These are phyloP conservation scores for Inga leiocalycina DNA, from an alignment of 306 rosid genomes.

Conservation along the genomic window DNA sequence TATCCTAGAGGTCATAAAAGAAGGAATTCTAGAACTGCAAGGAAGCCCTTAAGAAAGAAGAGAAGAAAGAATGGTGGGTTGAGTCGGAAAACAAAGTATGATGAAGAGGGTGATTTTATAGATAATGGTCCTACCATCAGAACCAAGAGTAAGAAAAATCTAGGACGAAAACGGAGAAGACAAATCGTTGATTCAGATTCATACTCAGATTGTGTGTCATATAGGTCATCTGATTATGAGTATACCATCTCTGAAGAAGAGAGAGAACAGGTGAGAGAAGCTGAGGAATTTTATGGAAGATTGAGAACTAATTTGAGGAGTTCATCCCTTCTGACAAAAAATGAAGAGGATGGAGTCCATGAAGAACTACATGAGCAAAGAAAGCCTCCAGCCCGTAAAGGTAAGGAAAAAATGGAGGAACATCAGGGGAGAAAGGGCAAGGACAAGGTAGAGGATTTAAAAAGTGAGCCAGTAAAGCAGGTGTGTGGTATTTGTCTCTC, in stretches of 20 bases:
- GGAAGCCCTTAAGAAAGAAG: constrained; percentile 65
- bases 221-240: constrained; percentile 69
- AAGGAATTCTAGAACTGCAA: constrained; percentile 53
- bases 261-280: constrained; percentile 95
- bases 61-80: constrained; percentile 49
- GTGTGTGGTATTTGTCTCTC: constrained; percentile 93
- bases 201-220: constrained; percentile 56
- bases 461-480: constrained; percentile 69
- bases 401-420: constrained; percentile 92
- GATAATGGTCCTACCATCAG: constrained; percentile 39
- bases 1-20: constrained; percentile 49
- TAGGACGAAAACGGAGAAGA: constrained; percentile 43
- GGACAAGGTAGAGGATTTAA: constrained; percentile 77
- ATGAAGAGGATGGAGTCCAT: constrained; percentile 38
- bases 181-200: constrained; percentile 41
- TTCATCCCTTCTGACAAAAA: constrained; percentile 44
- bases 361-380: constrained; percentile 43
- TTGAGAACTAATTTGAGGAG: constrained; percentile 56
- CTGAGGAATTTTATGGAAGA: constrained; percentile 56
- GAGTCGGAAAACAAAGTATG: constrained; percentile 44
- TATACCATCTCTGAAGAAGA: constrained; percentile 98
- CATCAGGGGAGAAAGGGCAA: constrained; percentile 60
- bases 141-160: constrained; percentile 42
- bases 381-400: constrained; percentile 69
- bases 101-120: constrained; percentile 49